Evolutionary conservation across 2,329 filamentous ascomycete species (phyloP), one percentile per base, ranked within the genome.

Genomic region (Fusarium guadeloupense): DNA sequence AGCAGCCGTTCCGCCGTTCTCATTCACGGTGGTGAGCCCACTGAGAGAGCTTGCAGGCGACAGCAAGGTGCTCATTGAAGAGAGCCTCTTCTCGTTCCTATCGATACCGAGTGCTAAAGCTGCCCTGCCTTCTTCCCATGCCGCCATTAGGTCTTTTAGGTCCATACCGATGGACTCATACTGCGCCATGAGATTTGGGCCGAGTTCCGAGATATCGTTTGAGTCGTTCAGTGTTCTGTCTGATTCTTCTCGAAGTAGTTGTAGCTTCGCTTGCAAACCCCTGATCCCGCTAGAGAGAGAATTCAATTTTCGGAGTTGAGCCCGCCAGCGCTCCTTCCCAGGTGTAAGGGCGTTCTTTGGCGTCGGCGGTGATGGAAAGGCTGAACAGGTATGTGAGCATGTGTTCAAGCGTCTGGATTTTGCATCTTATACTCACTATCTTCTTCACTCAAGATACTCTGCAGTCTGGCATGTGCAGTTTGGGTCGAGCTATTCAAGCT

Each of bases 81-180:
- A 88, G 20, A 89, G 75, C 30, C 87, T 82, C 73, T 89, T 88
- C 74, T 92, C 89, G 72, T 93, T 92, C 54, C 89, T 87, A 74
- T 95, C 89, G 70, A 97, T 90, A 65, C 90, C 93, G 49, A 87
- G 86, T 40, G 92, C 88, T 46, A 99, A 80, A 6, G 92, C 88
- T n/a, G 89, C 85, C 74, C 91, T 94, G 44, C 94, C 95, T 46
- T 89, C 85, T 69, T 96, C 92, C 93, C 93, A 97, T 62, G 92
- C 90, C 61, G 90, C 84, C 75, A 93, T 87, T 43, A 97, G 79
- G 37, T 89, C 85, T 72, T 89, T 89, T 38, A 99, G 82, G 71
- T 99, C 95, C 21, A 88, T 83, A 4, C 95, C 95, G 62, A 99
- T 96, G 5, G 93, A 94, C 52, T 99, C 95, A 75, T 98, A 99